Evolutionary conservation across 768 basidiomycete genomes (phyloP).

Genomic region (Serendipita vermifera): DNA sequence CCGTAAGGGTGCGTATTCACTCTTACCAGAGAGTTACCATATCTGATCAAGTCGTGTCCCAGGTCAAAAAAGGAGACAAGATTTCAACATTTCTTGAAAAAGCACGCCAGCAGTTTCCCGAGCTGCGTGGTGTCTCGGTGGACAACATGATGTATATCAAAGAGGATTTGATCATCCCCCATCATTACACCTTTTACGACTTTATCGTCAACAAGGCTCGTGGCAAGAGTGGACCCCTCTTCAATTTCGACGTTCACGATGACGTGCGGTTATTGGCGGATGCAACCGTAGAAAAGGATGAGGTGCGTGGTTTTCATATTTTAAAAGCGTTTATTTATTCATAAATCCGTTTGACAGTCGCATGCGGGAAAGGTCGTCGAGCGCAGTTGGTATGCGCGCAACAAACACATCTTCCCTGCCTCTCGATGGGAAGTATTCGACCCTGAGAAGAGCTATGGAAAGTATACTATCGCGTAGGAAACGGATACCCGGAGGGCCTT

Average conservation of each 20-base stretch:
- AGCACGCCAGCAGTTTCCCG: slow-evolving; percentile 84
- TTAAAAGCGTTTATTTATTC: no score
- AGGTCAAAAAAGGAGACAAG: slow-evolving; percentile 97
- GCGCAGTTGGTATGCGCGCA: slow-evolving; percentile 85
- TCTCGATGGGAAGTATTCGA: slow-evolving; percentile 97
- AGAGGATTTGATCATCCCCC: slow-evolving; percentile 97
- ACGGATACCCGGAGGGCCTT: no score
- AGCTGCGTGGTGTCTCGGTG: slow-evolving; percentile 75
- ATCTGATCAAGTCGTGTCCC: slow-evolving; percentile 6
- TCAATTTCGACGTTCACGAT: slow-evolving; percentile 98
- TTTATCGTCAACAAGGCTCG: slow-evolving; percentile 98
- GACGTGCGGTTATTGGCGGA: slow-evolving; percentile 90
- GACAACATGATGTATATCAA: slow-evolving; percentile 99
- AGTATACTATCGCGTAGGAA: slow-evolving; percentile 61
- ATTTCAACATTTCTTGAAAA: slow-evolving; percentile 82
- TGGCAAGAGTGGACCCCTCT: slow-evolving; percentile 94
- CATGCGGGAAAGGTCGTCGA: slow-evolving; percentile 99
- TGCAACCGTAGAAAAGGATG: slow-evolving; percentile 93
- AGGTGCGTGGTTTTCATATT: slow-evolving; percentile 40
- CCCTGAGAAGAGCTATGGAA: slow-evolving; percentile 85
- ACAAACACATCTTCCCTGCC: slow-evolving; percentile 98
- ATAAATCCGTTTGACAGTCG: slow-evolving; percentile 22
- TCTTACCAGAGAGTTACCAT: neutral
- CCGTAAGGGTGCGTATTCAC: slow-evolving; percentile 73
- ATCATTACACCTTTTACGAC: slow-evolving; percentile 98